Percentiles rank a stretch among this genome's conserved stretches.
Evolutionary conservation across 441 rosid species (phyloP).

Genomic region (Sinapis alba): DNA sequence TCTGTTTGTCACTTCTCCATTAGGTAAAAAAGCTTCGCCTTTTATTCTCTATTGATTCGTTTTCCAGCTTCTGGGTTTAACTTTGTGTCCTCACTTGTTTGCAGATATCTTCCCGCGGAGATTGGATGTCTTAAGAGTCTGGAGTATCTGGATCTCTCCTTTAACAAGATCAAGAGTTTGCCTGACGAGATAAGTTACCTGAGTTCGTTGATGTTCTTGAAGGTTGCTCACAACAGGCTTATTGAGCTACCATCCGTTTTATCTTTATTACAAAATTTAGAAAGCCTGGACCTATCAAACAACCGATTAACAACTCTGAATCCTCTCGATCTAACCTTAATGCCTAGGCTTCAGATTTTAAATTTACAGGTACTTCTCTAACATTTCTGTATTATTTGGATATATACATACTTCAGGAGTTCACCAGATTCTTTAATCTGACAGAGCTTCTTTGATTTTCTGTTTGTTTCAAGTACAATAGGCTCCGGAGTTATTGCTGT

Average conservation of each 20-base stretch:
- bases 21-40: slow-evolving; percentile 48
- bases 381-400: background rate
- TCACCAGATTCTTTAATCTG: slow-evolving; percentile 23
- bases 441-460: slow-evolving; percentile 28
- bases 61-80: slow-evolving; percentile 19
- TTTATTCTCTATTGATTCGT: slow-evolving; percentile 5
- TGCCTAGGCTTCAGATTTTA: slow-evolving; percentile 67
- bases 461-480: slow-evolving; percentile 67
- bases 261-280: slow-evolving; percentile 70
- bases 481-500: slow-evolving; percentile 63
- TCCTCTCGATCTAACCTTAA: slow-evolving; percentile 64
- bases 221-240: slow-evolving; percentile 84
- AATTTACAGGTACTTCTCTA: slow-evolving; percentile 76
- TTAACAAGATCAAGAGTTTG: slow-evolving; percentile 84
- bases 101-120: slow-evolving; percentile 93
- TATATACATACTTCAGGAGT: background rate
- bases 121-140: slow-evolving; percentile 81
- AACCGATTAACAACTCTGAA: slow-evolving; percentile 81
- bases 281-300: slow-evolving; percentile 79
- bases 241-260: slow-evolving; percentile 62
- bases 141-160: slow-evolving; percentile 88
- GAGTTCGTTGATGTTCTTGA: slow-evolving; percentile 66
- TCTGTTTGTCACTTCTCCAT: slow-evolving; percentile 90
- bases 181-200: slow-evolving; percentile 75
- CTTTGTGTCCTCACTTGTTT: slow-evolving; percentile 19